These are phyloP conservation scores for Plasmodium gonderi DNA, from an alignment of 169 alveolate species.

Conservation along the genomic window DNA sequence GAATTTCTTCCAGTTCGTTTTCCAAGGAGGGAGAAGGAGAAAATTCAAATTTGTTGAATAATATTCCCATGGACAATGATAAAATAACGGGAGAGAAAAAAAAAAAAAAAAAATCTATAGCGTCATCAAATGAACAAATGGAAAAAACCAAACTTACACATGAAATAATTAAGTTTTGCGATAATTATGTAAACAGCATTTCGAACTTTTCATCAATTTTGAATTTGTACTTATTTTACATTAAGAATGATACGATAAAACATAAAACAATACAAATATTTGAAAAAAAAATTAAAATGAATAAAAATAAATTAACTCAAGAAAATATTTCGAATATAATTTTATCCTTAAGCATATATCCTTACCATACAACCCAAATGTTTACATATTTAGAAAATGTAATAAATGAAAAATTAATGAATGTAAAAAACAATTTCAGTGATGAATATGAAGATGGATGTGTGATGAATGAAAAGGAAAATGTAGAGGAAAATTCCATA, in stretches of 20 bases:
- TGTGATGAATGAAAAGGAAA: neutral
- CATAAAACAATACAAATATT: constrained; percentile 32
- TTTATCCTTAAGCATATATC: constrained; percentile 53
- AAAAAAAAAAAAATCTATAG: neutral
- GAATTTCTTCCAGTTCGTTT: neutral
- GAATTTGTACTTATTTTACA: constrained; percentile 44
- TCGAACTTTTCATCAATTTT: constrained; percentile 16
- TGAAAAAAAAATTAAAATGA: constrained; percentile 67
- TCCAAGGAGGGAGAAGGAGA: neutral
- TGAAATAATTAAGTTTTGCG: constrained; percentile 54
- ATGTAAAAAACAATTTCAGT: neutral
- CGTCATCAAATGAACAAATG: neutral
- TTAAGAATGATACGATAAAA: constrained; percentile 41
- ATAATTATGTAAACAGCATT: constrained; percentile 27
- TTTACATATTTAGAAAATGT: constrained; percentile 53
- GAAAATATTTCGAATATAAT: constrained; percentile 57
- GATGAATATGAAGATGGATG: neutral
- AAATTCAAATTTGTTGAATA: neutral
- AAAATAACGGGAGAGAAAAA: neutral
- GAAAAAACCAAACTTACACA: neutral
- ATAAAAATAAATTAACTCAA: constrained; percentile 53
- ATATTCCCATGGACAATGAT: neutral
- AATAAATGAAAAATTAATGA: constrained; percentile 35
- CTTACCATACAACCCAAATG: constrained; percentile 71
- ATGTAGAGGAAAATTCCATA: neutral